Evolutionary conservation across 768 basidiomycete genomes (phyloP).

Genomic region (Hygrocybe punicea): DNA sequence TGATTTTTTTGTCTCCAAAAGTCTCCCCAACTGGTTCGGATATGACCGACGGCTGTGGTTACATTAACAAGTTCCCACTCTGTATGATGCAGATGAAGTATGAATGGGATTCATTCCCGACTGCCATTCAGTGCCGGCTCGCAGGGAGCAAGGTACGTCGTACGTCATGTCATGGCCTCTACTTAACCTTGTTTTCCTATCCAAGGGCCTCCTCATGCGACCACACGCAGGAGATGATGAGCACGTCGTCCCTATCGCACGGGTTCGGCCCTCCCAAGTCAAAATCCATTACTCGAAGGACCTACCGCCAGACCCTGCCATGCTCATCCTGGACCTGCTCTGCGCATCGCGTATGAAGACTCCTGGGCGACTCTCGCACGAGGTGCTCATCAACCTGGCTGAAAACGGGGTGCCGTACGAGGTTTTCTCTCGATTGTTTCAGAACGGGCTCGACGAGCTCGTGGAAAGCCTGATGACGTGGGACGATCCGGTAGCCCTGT

Average conservation of each 20-base stretch:
- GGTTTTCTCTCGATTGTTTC: constrained; percentile 41
- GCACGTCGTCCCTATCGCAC: constrained; percentile 26
- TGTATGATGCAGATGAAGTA: constrained; percentile 24
- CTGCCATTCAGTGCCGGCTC: constrained; percentile 40
- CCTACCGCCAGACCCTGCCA: constrained; percentile 32
- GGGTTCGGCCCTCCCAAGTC: constrained; percentile 34
- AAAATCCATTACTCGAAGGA: constrained; percentile 35
- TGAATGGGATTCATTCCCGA: constrained; percentile 33
- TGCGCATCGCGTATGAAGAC: constrained; percentile 47
- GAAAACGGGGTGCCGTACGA: constrained; percentile 56
- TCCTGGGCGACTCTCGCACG: constrained; percentile 48
- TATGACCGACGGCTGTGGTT: constrained; percentile 44
- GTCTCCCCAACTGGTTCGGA: constrained; percentile 28
- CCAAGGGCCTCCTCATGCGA: background rate
- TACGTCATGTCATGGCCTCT: background rate
- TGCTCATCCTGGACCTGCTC: constrained; percentile 51
- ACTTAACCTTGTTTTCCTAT: background rate
- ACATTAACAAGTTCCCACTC: constrained; percentile 33
- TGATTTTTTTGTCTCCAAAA: constrained; percentile 9
- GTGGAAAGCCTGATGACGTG: constrained; percentile 43
- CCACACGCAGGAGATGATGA: constrained; percentile 12
- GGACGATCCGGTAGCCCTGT: constrained; percentile 42
- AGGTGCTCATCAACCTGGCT: constrained; percentile 60
- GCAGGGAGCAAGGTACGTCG: constrained; percentile 20
- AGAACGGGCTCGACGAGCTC: constrained; percentile 32